Base-by-base conservation (phyloP, 2,329 filamentous ascomycete species). In the Pseudopithomyces chartarum region DNA sequence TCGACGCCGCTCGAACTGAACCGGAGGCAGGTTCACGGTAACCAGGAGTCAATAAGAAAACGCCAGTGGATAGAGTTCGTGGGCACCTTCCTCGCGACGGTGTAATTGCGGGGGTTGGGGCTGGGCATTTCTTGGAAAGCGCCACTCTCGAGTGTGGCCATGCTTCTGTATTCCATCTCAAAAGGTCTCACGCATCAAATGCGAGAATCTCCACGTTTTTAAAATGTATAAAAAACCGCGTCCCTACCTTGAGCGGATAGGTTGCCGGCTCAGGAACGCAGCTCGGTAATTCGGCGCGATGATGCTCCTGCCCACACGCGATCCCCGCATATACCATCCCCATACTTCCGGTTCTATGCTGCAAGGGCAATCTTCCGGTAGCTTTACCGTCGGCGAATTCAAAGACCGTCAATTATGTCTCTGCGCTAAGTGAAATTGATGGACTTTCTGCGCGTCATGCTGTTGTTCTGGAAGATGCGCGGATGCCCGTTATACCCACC, bases 101-200 rank as follows among this genome's bases (percentile, higher is more conserved):
- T n/a, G n/a, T n/a, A n/a, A 45, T 22, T 32, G 54, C 40, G 47
- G 55, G 58, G 52, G 58, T 46, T 39, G 51, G 54, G 57, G 54
- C 54, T 59, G 52, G 54, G 57, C 57, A 57, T 33, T 20, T 29
- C 26, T 29, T 29, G 26, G 26, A 29, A 29, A 29, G 19, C 45
- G 32, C 49, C 39, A 42, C 42, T 26, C 29, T 42, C 19, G 7
- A 34, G 10, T 5, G 8, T 19, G 10, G 39, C 39, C 3, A 42
- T 42, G 45, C 11, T 32, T 40, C 32, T 22, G 22, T 29, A 13
- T 40, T 50, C 22, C 22, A 39, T 40, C 22, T 17, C 17, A 33
- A n/a, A 3, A 10, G n/a, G 29, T 47, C 12, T 6, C 32, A 29
- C 20, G 39, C 51, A 2, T 33, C 51, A 22, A 23, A 20, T 34